Percentiles rank a stretch among this genome's conserved stretches.
Conservation (phyloP, 2,329 filamentous ascomycete species). For the Aspergillus viridinutans region DNA sequence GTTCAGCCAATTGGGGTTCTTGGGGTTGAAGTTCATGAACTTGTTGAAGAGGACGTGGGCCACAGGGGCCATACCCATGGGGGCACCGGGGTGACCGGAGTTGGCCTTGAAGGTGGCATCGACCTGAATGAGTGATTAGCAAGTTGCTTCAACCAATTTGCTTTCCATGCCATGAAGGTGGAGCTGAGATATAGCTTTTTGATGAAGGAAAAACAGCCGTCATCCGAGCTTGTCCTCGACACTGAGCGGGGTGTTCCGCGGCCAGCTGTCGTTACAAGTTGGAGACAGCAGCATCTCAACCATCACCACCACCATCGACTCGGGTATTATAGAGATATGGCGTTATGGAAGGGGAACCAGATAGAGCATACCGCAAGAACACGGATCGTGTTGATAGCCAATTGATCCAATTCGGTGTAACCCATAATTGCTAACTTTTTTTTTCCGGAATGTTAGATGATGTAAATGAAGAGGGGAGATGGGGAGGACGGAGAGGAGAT, state of each 20-base stretch:
- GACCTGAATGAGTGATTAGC: constrained; percentile 56
- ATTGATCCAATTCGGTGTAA: constrained; percentile 80
- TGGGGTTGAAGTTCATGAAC: constrained; percentile 99
- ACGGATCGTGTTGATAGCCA: constrained; percentile 98
- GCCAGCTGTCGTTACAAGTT: neutral
- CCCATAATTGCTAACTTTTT: constrained; percentile 62
- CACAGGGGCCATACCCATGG: constrained; percentile 93
- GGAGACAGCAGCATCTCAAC: neutral
- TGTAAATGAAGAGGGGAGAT: constrained; percentile 4
- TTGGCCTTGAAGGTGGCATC: constrained; percentile 96
- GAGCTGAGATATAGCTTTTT: neutral
- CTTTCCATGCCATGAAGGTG: neutral
- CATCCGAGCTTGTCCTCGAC: neutral
- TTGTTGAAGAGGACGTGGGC: constrained; percentile 98
- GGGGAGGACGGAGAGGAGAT: constrained; percentile 3
- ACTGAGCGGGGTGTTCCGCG: neutral
- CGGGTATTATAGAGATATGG: neutral
- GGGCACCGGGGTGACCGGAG: constrained; percentile 97
- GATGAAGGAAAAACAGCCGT: neutral
- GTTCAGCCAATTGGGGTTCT: constrained; percentile 97
- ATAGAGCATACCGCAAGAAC: constrained; percentile 75
- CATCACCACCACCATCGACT: neutral
- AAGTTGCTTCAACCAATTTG: neutral
- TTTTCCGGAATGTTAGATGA: constrained; percentile 14
- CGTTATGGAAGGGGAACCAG: constrained; percentile 2